phyloP scores from a whole-genome alignment of 1,284 basidiomycete genomes.

The Meira nashicola region DNA sequence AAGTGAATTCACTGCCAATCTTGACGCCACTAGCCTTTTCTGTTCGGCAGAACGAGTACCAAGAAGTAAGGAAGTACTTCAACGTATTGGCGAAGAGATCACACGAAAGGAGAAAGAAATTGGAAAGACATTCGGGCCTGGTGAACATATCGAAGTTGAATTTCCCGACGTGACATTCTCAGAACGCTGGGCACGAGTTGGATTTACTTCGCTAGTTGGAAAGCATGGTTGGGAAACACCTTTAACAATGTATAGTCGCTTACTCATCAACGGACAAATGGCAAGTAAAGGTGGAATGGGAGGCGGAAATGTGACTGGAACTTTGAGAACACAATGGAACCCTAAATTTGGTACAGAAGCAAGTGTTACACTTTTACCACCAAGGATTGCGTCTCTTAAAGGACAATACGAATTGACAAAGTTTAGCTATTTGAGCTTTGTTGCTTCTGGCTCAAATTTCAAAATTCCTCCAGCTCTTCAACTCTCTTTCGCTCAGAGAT shows the following conservation, averaged over 20 bases:
- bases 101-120: constrained; percentile 52
- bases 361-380: constrained; percentile 55
- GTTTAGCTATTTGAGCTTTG: constrained; percentile 52
- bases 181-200: constrained; percentile 30
- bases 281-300: constrained; percentile 53
- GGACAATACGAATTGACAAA: constrained; percentile 56
- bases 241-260: constrained; percentile 23
- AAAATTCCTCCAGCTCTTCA: constrained; percentile 54
- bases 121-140: constrained; percentile 61
- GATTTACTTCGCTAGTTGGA: constrained; percentile 39
- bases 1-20: constrained; percentile 54
- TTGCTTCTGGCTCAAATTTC: constrained; percentile 36
- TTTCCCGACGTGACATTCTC: constrained; percentile 15
- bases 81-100: constrained; percentile 72
- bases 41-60: constrained; percentile 80
- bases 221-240: constrained; percentile 48
- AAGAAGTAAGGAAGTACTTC: constrained; percentile 76
- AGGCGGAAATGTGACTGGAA: constrained; percentile 60
- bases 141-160: constrained; percentile 58
- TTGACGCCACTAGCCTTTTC: constrained; percentile 48
- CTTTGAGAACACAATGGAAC: constrained; percentile 64
- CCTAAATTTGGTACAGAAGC: constrained; percentile 57
- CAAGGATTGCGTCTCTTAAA: constrained; percentile 55
- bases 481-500: constrained; percentile 55
- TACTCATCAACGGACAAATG: constrained; percentile 52